A percentile compares a stretch with the other conserved stretches of the same genome.
These are phyloP conservation scores for Rubus parviflorus DNA, from an alignment of 306 rosid genomes.

Conservation along the genomic window DNA sequence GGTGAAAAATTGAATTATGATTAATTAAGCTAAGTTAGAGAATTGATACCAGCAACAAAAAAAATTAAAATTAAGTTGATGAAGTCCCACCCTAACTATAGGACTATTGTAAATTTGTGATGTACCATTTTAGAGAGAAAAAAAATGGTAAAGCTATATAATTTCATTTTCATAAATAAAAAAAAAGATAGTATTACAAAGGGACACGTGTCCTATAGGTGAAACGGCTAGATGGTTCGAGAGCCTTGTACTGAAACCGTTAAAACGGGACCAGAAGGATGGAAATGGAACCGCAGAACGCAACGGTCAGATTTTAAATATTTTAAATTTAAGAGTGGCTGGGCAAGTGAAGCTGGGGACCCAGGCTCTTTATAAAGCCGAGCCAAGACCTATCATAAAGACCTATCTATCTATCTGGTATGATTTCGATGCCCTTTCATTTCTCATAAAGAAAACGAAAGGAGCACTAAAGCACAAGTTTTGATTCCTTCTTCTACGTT, in stretches of 20 bases:
- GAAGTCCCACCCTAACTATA: too few species aligned
- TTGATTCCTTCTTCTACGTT: neutral
- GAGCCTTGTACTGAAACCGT: neutral
- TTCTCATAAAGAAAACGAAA: neutral
- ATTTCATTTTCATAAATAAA: too few species aligned
- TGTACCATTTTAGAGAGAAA: neutral
- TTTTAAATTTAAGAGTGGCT: neutral
- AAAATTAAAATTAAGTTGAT: too few species aligned
- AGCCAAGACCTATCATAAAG: too few species aligned
- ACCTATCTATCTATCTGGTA: neutral
- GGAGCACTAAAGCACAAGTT: neutral
- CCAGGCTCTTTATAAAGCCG: neutral
- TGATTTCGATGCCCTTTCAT: neutral
- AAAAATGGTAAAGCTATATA: neutral
- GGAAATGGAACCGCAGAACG: neutral
- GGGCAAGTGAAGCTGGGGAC: conserved; percentile 11
- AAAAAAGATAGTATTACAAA: too few species aligned
- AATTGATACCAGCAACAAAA: too few species aligned
- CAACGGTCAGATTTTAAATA: conserved; percentile 19
- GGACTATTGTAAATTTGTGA: too few species aligned
- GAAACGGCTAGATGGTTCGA: conserved; percentile 11
- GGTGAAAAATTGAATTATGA: too few species aligned
- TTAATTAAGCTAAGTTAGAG: too few species aligned
- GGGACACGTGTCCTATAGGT: neutral
- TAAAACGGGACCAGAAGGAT: neutral